Evolutionary conservation across 2,329 filamentous ascomycete genomes (phyloP), one percentile per base, ranked within the genome.

Genomic region (Penicillium sp.): DNA sequence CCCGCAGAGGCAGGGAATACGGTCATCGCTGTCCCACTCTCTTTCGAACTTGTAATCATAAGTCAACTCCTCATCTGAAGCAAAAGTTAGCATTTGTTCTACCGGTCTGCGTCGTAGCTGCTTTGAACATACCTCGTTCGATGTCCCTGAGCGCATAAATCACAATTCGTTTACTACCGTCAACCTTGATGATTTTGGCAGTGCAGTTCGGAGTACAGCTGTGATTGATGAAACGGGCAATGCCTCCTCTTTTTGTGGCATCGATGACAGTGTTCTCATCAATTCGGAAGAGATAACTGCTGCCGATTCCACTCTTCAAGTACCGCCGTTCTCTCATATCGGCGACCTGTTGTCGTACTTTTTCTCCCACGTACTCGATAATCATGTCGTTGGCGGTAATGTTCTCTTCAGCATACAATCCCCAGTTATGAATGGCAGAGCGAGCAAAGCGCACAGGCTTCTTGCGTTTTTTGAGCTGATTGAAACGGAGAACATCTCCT

Each of bases 21-120:
- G 90, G 74, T 99, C 94, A 59, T 92, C 85, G 64, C 91, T 95
- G 68, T 92, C 92, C 68, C 95, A 90, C 76, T 99, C 94, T 66
- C 94, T 89, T 79, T 99, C 94, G 74, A 99, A 99, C 76, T 99
- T 99, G 83, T 99, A 99, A 79, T 99, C 94, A 79, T 99, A 99
- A 2, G 94, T 99, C 72, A 99, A 86, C 80, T 99, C 94, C 77
- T 99, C 94, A 72, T 97, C 94, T 99, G 69, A 11, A 40, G 24
- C 11, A 18, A 13, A 14, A 13, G 18, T 45, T 40, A 49, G 55
- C 63, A 54, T 60, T 52, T 48, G 31, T 45, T 60, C 11, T 72
- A 50, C 40, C 2, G 10, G 27, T 43, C 45, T n/a, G 1, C 14
- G 31, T 18, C 2, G 7, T 27, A 8, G 24, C 8, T 27, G 5